These are phyloP conservation scores for Thuidium tamariscinum DNA, from an alignment of 225 moss, liverwort and hornwort species.

Conservation along the genomic window DNA sequence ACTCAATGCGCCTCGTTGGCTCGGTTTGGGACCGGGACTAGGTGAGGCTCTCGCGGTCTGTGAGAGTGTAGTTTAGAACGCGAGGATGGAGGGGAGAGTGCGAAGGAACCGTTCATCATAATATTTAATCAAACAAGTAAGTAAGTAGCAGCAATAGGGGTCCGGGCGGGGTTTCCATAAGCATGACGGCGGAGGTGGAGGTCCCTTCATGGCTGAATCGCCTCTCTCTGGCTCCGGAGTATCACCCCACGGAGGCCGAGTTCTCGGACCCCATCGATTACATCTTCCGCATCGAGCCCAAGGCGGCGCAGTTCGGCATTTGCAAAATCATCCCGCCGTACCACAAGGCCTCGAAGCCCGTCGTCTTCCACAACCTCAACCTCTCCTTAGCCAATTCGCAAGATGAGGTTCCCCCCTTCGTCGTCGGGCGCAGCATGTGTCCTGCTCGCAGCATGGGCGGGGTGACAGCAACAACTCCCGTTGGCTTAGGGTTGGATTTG, in stretches of 20 bases:
- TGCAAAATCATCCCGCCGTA: constrained; percentile 89
- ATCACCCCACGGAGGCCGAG: constrained; percentile 86
- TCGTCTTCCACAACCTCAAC: constrained; percentile 65
- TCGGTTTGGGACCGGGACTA: background rate
- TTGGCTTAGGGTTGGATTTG: constrained; percentile 14
- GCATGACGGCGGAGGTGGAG: constrained; percentile 60
- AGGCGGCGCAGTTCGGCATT: constrained; percentile 71
- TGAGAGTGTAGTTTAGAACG: background rate
- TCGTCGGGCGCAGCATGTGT: constrained; percentile 56
- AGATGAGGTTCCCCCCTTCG: constrained; percentile 9
- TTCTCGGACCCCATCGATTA: constrained; percentile 88
- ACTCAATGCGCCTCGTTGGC: background rate
- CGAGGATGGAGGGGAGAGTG: constrained; percentile 21
- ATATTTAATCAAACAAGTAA: background rate
- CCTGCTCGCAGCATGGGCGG: constrained; percentile 61
- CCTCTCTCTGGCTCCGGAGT: constrained; percentile 84
- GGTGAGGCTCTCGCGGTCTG: background rate
- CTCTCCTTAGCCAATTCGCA: constrained; percentile 51
- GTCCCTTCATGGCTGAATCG: constrained; percentile 66
- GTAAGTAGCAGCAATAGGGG: background rate
- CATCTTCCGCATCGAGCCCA: constrained; percentile 71
- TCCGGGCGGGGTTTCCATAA: constrained; percentile 30
- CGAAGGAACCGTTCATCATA: constrained; percentile 11
- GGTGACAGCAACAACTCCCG: background rate
- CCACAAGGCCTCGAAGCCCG: constrained; percentile 60